Conservation (phyloP, 2,329 filamentous ascomycete genomes). For the Diaporthe longicolla region DNA sequence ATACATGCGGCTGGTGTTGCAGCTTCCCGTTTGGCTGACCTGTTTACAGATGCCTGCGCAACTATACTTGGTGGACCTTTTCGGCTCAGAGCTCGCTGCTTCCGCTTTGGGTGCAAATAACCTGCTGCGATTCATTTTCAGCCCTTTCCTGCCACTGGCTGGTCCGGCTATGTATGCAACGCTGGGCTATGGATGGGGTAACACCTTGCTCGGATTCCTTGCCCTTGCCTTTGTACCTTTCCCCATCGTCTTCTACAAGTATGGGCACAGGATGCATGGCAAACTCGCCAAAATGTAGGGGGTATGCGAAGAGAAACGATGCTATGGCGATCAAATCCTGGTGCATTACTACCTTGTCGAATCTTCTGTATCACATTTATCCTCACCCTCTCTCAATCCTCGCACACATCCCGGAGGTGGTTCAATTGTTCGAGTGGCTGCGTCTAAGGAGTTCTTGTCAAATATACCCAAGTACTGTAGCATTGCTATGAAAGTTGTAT, state of each 20-base stretch:
- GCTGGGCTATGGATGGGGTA: conserved; percentile 45
- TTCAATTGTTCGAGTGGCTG: background rate
- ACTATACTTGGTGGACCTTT: conserved; percentile 71
- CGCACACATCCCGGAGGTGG: background rate
- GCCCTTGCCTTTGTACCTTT: conserved; percentile 57
- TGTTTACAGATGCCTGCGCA: conserved; percentile 44
- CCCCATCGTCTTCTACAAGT: conserved; percentile 55
- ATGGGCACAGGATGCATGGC: conserved; percentile 52
- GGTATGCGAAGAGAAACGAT: background rate
- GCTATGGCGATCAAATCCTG: background rate
- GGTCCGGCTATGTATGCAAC: conserved; percentile 51
- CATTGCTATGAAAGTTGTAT: background rate
- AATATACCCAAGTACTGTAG: background rate
- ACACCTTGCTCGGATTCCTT: conserved; percentile 55
- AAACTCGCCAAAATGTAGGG: conserved; percentile 20
- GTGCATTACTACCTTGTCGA: no score
- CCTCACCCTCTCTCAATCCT: background rate
- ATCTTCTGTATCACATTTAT: no score
- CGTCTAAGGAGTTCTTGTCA: background rate
- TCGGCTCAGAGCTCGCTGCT: conserved; percentile 51
- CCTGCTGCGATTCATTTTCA: conserved; percentile 68
- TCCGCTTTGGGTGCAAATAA: conserved; percentile 53
- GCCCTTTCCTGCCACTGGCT: conserved; percentile 71
- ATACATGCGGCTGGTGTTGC: background rate
- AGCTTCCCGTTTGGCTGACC: conserved; percentile 50